These are phyloP conservation scores for Eimeria tenella DNA, from an alignment of 169 alveolate species.

Conservation along the genomic window DNA sequence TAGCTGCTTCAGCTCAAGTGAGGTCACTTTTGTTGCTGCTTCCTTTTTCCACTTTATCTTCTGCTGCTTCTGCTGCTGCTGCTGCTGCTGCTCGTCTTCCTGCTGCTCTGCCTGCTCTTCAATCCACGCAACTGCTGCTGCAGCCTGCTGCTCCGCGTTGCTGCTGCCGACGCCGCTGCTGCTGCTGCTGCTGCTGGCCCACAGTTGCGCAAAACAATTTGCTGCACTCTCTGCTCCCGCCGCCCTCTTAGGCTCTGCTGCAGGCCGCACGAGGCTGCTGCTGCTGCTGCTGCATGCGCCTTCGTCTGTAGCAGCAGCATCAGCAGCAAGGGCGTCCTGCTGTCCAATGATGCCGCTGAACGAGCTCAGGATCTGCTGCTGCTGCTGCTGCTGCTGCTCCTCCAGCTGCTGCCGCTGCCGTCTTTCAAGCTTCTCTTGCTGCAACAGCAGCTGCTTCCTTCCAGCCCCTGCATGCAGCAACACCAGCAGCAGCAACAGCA, in stretches of 20 bases:
- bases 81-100: constrained; percentile 18
- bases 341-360: constrained; percentile 7
- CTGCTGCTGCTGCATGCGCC: background rate
- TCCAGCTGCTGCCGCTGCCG: constrained; percentile 40
- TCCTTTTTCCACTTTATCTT: background rate
- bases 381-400: constrained; percentile 26
- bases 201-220: background rate
- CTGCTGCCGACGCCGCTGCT: constrained; percentile 23
- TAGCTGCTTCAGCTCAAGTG: constrained; percentile 10
- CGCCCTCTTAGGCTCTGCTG: constrained; percentile 4
- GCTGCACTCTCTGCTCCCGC: background rate
- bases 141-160: constrained; percentile 36
- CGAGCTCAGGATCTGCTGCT: background rate
- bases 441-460: constrained; percentile 49
- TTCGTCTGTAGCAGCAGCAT: background rate
- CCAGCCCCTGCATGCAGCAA: constrained; percentile 26
- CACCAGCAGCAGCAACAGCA: background rate
- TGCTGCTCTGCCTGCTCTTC: constrained; percentile 37
- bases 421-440: constrained; percentile 32
- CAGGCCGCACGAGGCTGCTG: background rate
- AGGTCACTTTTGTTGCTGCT: background rate
- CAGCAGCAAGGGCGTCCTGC: background rate
- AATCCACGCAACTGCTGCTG: constrained; percentile 29
- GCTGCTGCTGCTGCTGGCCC: background rate
- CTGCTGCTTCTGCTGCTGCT: constrained; percentile 8